phyloP scores from a whole-genome alignment of 2,329 filamentous ascomycete genomes.

The Cadophora luteo-olivacea region DNA sequence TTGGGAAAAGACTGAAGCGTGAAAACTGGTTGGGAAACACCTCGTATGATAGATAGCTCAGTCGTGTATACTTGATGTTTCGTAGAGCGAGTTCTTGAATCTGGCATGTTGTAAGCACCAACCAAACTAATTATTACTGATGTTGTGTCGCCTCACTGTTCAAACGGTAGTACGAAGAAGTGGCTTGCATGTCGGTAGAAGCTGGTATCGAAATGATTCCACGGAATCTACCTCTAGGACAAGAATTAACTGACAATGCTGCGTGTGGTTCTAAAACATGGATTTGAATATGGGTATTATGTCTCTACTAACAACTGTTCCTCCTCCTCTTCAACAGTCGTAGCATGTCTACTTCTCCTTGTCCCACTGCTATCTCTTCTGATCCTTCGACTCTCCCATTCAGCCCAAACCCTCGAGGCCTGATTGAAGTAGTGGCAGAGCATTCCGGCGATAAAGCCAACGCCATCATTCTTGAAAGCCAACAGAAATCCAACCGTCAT shows the following conservation, averaged over 20 bases:
- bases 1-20: neutral
- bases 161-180: neutral
- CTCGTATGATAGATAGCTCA: neutral
- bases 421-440: conserved; percentile 75
- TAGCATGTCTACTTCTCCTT: conserved; percentile 21
- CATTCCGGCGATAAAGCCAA: conserved; percentile 85
- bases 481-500: conserved; percentile 83
- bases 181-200: neutral
- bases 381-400: conserved; percentile 26
- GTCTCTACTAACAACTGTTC: conserved; percentile 24
- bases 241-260: neutral
- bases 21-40: neutral
- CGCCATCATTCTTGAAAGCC: conserved; percentile 87
- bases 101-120: neutral
- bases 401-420: conserved; percentile 29
- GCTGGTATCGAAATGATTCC: neutral
- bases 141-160: neutral
- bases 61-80: neutral
- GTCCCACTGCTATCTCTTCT: conserved; percentile 20
- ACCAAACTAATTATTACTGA: neutral
- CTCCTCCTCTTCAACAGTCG: conserved; percentile 29
- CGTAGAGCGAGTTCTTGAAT: neutral
- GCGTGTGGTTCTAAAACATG: neutral
- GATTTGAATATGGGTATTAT: neutral
- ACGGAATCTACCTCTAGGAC: too few relatives aligned